A percentile compares a stretch with the other conserved stretches of the same genome.
Conservation (phyloP, 2,329 filamentous ascomycete species). For the Emmonsia crescens region DNA sequence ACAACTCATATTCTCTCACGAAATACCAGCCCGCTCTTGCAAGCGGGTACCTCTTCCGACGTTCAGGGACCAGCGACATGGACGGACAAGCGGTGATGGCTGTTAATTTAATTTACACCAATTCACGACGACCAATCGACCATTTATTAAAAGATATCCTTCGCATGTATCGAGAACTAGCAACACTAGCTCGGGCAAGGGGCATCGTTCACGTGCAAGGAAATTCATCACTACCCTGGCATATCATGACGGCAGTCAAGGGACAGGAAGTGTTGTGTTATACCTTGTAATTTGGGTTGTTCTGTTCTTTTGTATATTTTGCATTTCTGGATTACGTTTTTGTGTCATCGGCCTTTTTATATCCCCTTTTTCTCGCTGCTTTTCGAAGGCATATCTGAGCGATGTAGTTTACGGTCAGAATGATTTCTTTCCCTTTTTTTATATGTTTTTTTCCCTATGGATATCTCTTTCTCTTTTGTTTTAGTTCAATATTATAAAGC, state of each 20-base stretch:
- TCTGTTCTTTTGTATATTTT: background rate
- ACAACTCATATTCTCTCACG: slow-evolving; percentile 30
- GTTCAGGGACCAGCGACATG: slow-evolving; percentile 30
- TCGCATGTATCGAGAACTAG: slow-evolving; percentile 35
- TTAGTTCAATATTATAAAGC: background rate
- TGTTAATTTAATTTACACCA: slow-evolving; percentile 33
- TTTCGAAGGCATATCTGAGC: background rate
- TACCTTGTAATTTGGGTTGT: slow-evolving; percentile 21
- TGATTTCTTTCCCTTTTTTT: background rate
- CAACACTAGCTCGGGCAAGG: slow-evolving; percentile 32
- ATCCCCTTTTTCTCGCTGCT: background rate
- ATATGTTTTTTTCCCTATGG: background rate
- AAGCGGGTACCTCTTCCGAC: slow-evolving; percentile 39
- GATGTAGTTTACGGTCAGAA: background rate
- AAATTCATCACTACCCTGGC: slow-evolving; percentile 36
- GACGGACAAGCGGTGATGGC: slow-evolving; percentile 33
- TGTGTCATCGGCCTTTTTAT: background rate
- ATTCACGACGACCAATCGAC: slow-evolving; percentile 20
- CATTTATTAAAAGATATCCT: slow-evolving; percentile 32
- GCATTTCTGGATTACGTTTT: background rate
- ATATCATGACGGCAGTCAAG: slow-evolving; percentile 35
- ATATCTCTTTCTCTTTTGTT: background rate
- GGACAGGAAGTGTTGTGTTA: slow-evolving; percentile 33
- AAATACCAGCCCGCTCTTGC: slow-evolving; percentile 33
- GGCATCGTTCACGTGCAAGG: slow-evolving; percentile 31